A percentile compares a stretch with the other conserved stretches of the same genome.
phyloP scores from a whole-genome alignment of 371 early-diverging fungal genomes.

The Batrachochytrium dendrobatidis region DNA sequence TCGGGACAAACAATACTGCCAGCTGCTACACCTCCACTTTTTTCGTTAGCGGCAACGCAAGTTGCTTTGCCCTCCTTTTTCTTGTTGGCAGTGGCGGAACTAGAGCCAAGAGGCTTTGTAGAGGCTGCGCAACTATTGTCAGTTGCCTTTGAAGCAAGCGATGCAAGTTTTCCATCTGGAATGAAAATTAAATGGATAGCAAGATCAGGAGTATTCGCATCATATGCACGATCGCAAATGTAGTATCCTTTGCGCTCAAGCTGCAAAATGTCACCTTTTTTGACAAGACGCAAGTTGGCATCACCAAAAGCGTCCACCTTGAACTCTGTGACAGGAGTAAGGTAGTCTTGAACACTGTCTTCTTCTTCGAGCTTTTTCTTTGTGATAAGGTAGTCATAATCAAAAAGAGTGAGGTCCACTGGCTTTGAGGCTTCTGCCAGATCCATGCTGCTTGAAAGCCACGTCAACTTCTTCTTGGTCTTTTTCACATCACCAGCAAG shows the following conservation, averaged over 20 bases:
- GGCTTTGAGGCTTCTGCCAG: slow-evolving; percentile 44
- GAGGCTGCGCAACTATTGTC: slow-evolving; percentile 10
- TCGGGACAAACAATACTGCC: slow-evolving; percentile 22
- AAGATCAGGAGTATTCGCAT: slow-evolving; percentile 26
- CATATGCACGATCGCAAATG: slow-evolving; percentile 70
- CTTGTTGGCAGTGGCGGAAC: slow-evolving; percentile 7
- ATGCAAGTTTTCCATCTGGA: slow-evolving; percentile 88
- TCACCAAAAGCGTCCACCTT: slow-evolving; percentile 48
- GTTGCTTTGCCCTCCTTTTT: slow-evolving; percentile 11
- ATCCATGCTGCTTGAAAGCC: slow-evolving; percentile 58
- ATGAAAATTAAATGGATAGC: slow-evolving; percentile 73
- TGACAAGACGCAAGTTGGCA: slow-evolving; percentile 32
- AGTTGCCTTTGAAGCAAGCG: slow-evolving; percentile 69
- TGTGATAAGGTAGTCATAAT: slow-evolving; percentile 94
- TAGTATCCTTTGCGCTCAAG: slow-evolving; percentile 98
- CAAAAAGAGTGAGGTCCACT: slow-evolving; percentile 62
- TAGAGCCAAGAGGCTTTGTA: not conserved
- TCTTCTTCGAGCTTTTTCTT: slow-evolving; percentile 96
- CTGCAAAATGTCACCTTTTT: slow-evolving; percentile 88
- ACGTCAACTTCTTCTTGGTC: slow-evolving; percentile 99
- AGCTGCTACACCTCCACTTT: slow-evolving; percentile 1
- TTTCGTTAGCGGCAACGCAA: slow-evolving; percentile 10
- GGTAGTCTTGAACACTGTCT: slow-evolving; percentile 75
- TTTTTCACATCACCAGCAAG: slow-evolving; percentile 96
- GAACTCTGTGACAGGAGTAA: slow-evolving; percentile 90